Evolutionary conservation across 1,284 basidiomycete species (phyloP), one percentile per base, ranked within the genome.

Genomic region (Moesziomyces globuligerus): DNA sequence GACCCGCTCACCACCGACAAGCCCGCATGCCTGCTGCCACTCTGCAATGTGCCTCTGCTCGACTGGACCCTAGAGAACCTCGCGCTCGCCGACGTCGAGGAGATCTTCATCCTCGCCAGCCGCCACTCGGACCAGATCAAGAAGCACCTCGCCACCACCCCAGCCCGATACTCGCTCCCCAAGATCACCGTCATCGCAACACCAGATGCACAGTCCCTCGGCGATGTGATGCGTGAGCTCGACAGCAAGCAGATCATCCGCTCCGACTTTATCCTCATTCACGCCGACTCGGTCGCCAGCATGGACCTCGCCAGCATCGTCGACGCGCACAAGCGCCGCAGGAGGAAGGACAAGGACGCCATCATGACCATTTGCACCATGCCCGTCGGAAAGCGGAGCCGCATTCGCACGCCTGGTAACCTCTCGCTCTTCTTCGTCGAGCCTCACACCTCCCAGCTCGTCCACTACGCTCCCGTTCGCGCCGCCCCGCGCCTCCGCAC

Each of bases 21-120:
- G 17, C 77, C 76, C 7, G 34, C 53, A 53, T 95, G 92, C 84
- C 87, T 98, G 10, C 86, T 98, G 20, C 95, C 95, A 0, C 88
- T 98, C 67, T 94, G 94, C 84, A 95, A 95, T 81, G 91, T 91
- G 1, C 91, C 94, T 4, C 85, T 99, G 32, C 86, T 99, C 28
- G 90, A 93, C 75, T 98, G 94, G 93, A 97, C 95, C 2, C 90
- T 98, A 67, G 95, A 98, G 83, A 91, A 91, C 79, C 87, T 98
- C 43, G 90, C 92, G 28, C 86, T 94, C 18, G 92, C 93, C 29
- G 93, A 93, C 50, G 94, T 98, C 42, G 91, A 94, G 79, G 92
- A 98, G 84, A 91, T 97, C 64, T 95, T 97, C 83, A 90, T 98
- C 53, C 90, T 98, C 67, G 71, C 95, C 89, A 83, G 88, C 25